Percentiles rank a stretch among this genome's conserved stretches.
Conservation (phyloP, 2,329 filamentous ascomycete genomes). For the Calonectria pseudoreteaudii region DNA sequence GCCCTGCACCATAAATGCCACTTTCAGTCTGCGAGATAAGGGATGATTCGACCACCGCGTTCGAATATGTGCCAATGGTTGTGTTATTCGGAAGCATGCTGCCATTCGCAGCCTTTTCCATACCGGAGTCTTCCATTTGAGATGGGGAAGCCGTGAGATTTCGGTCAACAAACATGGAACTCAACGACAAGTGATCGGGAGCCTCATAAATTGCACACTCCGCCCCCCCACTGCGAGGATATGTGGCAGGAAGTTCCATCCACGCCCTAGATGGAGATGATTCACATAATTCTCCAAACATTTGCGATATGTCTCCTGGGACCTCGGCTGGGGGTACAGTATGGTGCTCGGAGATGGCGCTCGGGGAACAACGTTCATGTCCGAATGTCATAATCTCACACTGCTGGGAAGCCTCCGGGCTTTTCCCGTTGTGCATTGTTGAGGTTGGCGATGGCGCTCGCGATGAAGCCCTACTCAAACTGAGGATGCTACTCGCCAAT, state of each 20-base stretch:
- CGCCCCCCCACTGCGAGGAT: too few species aligned
- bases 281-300: neutral
- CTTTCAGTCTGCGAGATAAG: neutral
- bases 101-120: too few species aligned
- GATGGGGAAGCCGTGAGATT: neutral
- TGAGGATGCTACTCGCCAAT: neutral
- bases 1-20: neutral
- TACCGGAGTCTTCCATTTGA: neutral
- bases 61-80: neutral
- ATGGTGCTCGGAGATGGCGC: neutral
- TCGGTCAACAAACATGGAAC: neutral
- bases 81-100: too few species aligned
- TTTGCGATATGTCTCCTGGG: neutral
- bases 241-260: neutral
- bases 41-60: neutral
- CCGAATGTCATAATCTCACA: too few species aligned
- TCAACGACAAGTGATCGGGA: neutral
- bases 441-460: neutral
- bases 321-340: neutral
- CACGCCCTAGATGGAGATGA: neutral
- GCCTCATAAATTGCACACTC: neutral
- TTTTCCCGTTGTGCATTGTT: neutral
- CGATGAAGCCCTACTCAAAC: neutral
- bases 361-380: neutral
- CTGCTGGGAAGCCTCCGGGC: neutral